These are phyloP conservation scores for Leucogyrophana mollusca DNA, from an alignment of 768 basidiomycete species.

Conservation along the genomic window DNA sequence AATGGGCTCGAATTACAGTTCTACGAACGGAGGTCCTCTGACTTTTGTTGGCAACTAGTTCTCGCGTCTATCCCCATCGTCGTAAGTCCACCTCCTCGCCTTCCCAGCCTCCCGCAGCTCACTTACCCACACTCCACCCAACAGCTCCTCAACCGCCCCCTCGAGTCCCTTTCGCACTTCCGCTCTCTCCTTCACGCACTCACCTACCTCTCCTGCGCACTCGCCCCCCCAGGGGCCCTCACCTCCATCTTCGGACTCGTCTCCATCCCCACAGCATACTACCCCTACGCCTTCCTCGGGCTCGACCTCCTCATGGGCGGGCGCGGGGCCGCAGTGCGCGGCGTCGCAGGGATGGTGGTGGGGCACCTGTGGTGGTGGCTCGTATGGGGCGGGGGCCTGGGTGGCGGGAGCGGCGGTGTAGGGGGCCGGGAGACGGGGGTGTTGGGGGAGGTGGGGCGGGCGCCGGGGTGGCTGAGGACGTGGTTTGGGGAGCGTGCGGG, in stretches of 20 bases:
- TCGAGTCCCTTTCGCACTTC: constrained; percentile 53
- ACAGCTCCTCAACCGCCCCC: constrained; percentile 59
- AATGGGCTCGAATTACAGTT: constrained; percentile 62
- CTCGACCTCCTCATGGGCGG: constrained; percentile 71
- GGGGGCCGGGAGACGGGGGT: constrained; percentile 27
- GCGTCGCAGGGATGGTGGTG: constrained; percentile 68
- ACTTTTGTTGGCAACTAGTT: constrained; percentile 75
- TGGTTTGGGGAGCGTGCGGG: constrained; percentile 42
- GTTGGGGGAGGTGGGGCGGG: constrained; percentile 41
- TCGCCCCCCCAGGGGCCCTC: constrained; percentile 63
- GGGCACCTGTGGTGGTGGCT: constrained; percentile 85
- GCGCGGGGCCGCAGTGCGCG: constrained; percentile 49
- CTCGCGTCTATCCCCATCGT: constrained; percentile 55
- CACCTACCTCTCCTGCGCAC: constrained; percentile 64
- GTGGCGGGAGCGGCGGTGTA: constrained; percentile 31
- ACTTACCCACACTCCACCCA: neutral
- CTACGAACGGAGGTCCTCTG: constrained; percentile 61
- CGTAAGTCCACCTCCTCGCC: constrained; percentile 39
- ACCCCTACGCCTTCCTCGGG: constrained; percentile 71
- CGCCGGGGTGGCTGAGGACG: constrained; percentile 58
- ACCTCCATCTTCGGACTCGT: constrained; percentile 81
- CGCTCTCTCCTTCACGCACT: constrained; percentile 67
- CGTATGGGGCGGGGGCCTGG: constrained; percentile 53
- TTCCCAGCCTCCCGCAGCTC: neutral
- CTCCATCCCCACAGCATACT: constrained; percentile 67